Base-by-base conservation (phyloP, 1,139 yeast species). In the Arxiozyma slooffiae region DNA sequence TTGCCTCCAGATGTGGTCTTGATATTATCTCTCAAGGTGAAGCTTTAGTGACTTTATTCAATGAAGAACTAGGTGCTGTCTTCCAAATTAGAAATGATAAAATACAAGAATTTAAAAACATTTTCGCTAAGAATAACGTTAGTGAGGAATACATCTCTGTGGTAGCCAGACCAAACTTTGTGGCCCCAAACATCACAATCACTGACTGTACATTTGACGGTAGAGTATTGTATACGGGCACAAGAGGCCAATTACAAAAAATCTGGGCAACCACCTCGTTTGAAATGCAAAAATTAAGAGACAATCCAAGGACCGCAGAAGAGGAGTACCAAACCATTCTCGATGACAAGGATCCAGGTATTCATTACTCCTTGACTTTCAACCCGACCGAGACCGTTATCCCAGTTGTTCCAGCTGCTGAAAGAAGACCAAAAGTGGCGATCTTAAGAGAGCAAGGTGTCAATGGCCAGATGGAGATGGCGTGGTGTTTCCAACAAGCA, bases 381-480 rank as follows among this genome's bases (percentile, higher is more conserved):
- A 76, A 80, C 52, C 81, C 80, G 44, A 52, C 68, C 22, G 82
- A 78, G 55, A 74, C 74, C 48, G 57, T 71, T 36, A 64, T 67
- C 37, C 57, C 70, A 17, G 52, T 54, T 5, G 66, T 75, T 43
- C 63, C 68, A 21, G 64, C 71, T 22, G 56, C 66, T 22, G 44
- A 11, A 9, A 41, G 24, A 18, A 80, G 75, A 64, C 98, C 98
- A 47, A 84, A 81, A 70, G 98, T 94, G 57, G 98, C 98, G 38
- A 89, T 94, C 53, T 76, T 94, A 64, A 85, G 99, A 72, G 99
- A 94, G 67, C 98, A 94, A 72, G 99, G 99, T 72, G 97, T 92
- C 50, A 94, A 94, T 67, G 95, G 97, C 36, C 96, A 92, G 69
- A 87, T 85, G 75, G 99, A 94, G 72, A 90, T 94, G 97, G 97